Base-by-base conservation (phyloP, 2,329 filamentous ascomycete species). In the Thermomyces lanuginosus region DNA sequence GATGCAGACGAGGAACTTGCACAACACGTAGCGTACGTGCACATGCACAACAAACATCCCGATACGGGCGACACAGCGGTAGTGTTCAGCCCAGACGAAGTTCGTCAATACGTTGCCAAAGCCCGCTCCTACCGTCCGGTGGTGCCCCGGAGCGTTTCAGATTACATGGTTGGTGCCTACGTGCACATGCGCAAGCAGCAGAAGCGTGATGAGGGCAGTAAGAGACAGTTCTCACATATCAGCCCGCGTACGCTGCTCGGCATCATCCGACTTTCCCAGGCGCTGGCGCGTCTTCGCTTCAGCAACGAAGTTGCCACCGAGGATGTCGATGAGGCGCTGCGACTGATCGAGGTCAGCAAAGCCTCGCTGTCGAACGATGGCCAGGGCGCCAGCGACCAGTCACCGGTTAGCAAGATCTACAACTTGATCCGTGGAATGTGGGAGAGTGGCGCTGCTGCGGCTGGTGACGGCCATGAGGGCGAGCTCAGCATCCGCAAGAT, bases 111-210 rank as follows among this genome's bases (percentile, higher is more conserved):
- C 61, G 80, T 98, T 33, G 86, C 89, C 7, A 79, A 86, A 46
- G 89, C 89, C 2, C 76, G 89, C 28, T 81, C 77, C 9, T 93
- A 75, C 67, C 74, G 86, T 8, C 89, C 89, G 5, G 72, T 75
- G 0, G 80, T 98, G 4, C 82, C 86, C 1, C 77, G 76, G 44
- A 64, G 68, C 5, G 81, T 93, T 3, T 84, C 81, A 0, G 89
- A 98, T 49, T 98, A 98, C 61, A 82, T 98, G 63, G 79, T 92
- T 29, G 89, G 86, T 49, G 91, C 86, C 0, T 98, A 98, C 48
- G 89, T 98, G 16, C 78, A 81, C 34, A 76, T 98, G 65, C 77
- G 89, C 28, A 82, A 92, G 44, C 72, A 84, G 46, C 83, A 93
- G 53, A 83, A 86, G 53, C 74, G 78, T 31, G 84, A 92, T 36